Conservation (phyloP, 2,329 filamentous ascomycete species). For the Cadophora sp. region DNA sequence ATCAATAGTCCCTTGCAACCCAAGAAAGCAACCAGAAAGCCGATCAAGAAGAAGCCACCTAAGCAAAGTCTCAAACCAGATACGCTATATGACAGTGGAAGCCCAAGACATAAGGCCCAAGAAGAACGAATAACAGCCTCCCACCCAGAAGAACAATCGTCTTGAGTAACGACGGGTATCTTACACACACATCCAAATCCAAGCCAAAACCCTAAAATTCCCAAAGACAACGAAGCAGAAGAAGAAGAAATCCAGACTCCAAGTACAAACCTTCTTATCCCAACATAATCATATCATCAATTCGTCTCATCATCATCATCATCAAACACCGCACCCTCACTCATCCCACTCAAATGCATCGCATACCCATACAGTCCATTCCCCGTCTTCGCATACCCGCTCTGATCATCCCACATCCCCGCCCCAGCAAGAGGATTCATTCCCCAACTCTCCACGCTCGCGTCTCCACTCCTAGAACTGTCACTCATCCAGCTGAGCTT, state of each 20-base stretch:
- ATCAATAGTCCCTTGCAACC: neutral
- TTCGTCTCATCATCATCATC: slow-evolving; percentile 8
- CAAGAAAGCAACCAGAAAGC: neutral
- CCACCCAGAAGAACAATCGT: neutral
- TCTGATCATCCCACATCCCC: slow-evolving; percentile 32
- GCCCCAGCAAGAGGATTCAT: slow-evolving; percentile 24
- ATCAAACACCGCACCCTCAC: slow-evolving; percentile 10
- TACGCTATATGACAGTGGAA: neutral
- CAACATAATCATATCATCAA: neutral
- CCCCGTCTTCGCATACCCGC: slow-evolving; percentile 6
- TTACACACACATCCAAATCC: neutral
- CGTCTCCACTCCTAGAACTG: slow-evolving; percentile 30
- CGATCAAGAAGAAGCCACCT: neutral
- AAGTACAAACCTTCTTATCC: slow-evolving; percentile 5
- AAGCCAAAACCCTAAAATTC: neutral
- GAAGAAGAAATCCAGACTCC: neutral
- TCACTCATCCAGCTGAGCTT: slow-evolving; percentile 30
- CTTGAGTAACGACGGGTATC: slow-evolving; percentile 12
- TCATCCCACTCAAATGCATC: slow-evolving; percentile 32
- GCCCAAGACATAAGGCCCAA: neutral
- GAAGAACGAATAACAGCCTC: neutral
- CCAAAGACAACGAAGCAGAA: neutral
- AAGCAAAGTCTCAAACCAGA: neutral
- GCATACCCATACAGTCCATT: slow-evolving; percentile 22
- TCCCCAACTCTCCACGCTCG: slow-evolving; percentile 23